A percentile compares a stretch with the other conserved stretches of the same genome.
Evolutionary conservation across 805 yeast genomes (phyloP).

Genomic region (Cyberlindnera japonica): DNA sequence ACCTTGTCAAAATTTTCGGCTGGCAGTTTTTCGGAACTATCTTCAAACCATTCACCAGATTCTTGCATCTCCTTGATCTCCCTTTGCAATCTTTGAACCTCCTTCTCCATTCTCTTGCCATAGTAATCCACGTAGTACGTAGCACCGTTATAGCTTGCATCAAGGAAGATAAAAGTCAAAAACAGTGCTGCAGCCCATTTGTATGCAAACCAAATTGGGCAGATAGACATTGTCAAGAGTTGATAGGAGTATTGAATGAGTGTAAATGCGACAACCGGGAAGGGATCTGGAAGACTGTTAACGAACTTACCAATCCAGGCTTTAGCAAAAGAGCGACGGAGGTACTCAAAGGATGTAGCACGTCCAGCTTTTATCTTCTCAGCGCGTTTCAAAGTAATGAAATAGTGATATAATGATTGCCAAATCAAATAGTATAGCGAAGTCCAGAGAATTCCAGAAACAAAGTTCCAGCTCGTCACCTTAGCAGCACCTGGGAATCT

Average conservation of each 20-base stretch:
- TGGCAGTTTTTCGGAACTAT: conserved; percentile 12
- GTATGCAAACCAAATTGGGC: conserved; percentile 83
- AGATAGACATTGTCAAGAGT: conserved; percentile 76
- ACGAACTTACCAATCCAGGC: conserved; percentile 70
- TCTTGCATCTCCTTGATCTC: conserved; percentile 67
- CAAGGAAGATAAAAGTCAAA: conserved; percentile 65
- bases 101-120: conserved; percentile 86
- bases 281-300: conserved; percentile 74
- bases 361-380: conserved; percentile 82
- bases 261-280: conserved; percentile 86
- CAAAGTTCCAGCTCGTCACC: conserved; percentile 66
- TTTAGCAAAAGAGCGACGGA: conserved; percentile 67
- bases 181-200: conserved; percentile 65
- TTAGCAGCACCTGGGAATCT: conserved; percentile 82
- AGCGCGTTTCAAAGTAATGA: conserved; percentile 76
- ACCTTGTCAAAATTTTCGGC: not conserved
- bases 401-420: conserved; percentile 89
- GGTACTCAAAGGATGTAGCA: conserved; percentile 82
- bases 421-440: conserved; percentile 79
- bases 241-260: conserved; percentile 85
- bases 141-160: conserved; percentile 91
- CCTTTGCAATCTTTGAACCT: conserved; percentile 62
- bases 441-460: conserved; percentile 71
- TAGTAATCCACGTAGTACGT: conserved; percentile 89
- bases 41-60: conserved; percentile 17